Evolutionary conservation across 2,329 filamentous ascomycete genomes (phyloP), one percentile per base, ranked within the genome.

Genomic region (Leptographium galeiforme): DNA sequence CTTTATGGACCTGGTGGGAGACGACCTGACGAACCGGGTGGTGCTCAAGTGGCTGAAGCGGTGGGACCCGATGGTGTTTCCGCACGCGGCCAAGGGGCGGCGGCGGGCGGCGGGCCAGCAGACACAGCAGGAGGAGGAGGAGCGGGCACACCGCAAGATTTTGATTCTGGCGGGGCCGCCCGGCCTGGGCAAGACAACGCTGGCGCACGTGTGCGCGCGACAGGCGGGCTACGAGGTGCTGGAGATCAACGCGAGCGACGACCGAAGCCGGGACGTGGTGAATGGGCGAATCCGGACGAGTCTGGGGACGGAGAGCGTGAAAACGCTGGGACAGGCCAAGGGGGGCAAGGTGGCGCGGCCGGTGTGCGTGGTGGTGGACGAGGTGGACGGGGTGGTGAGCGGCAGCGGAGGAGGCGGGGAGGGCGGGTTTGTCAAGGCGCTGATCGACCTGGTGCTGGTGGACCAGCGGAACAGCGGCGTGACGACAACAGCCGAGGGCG

Each of bases 171-270:
- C 91, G 1, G 94, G 93, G 0, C 89, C 93, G 0, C 93, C 93
- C 0, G 93, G 93, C 2, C 72, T 98, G 12, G 93, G 93, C 33
- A 98, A 98, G 72, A 98, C 93, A 0, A 98, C 93, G 0, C 68
- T 98, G 48, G 93, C 93, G 2, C 93, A 98, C 67, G 93, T 98
- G 0, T 97, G 93, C 65, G 94, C 94, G 0, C 84, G 77, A 60
- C 93, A 98, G 68, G 93, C 93, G 6, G 93, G 93, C 0, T 98
- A 98, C 62, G 93, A 97, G 63, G 87, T 95, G 1, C 79, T 97
- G 64, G 93, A 98, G 66, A 95, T 98, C 69, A 98, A 98, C 62
- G 93, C 94, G 10, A 97, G 91, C 61, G 93, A 98, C 63, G 94
- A 98, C 64, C 79, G 93, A 61, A 95, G 89, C 63, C 78, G 79